phyloP scores from a whole-genome alignment of 768 basidiomycete species.

The Saitozyma sp. region DNA sequence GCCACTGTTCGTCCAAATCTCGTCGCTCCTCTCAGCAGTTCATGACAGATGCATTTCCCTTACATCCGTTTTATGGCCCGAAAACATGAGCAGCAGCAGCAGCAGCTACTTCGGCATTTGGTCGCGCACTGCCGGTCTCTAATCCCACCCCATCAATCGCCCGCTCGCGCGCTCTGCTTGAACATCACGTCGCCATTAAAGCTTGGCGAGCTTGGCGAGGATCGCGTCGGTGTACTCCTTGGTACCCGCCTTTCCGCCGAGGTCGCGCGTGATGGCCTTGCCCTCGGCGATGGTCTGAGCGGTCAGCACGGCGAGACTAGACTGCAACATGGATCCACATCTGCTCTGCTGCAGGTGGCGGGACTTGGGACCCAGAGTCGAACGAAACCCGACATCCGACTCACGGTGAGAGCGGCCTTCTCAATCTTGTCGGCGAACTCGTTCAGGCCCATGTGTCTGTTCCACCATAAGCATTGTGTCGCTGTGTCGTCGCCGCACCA shows the following conservation, averaged over 20 bases:
- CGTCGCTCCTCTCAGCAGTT: no score
- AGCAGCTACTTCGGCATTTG: no score
- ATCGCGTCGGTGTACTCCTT: conserved; percentile 86
- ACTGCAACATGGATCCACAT: no score
- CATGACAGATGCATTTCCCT: no score
- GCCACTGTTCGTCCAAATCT: no score
- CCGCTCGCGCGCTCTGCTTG: no score
- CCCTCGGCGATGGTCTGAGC: conserved; percentile 93
- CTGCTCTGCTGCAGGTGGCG: not conserved
- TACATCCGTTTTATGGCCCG: no score
- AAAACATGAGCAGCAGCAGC: no score
- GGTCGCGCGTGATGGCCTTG: conserved; percentile 88
- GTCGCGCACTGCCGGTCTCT: no score
- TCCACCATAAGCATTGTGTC: conserved; percentile 5
- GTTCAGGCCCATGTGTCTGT: conserved; percentile 87
- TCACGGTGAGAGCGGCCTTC: conserved; percentile 80
- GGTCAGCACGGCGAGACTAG: conserved; percentile 3
- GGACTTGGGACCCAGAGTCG: not conserved
- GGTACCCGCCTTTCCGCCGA: conserved; percentile 89
- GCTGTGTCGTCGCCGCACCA: no score
- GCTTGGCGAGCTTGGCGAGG: conserved; percentile 63
- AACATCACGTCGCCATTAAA: no score
- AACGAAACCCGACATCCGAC: conserved; percentile 46
- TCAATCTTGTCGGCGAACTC: conserved; percentile 86
- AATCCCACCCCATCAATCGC: no score